Base-by-base conservation (phyloP, 2,329 filamentous ascomycete genomes). In the Sporothrix dimorphospora region DNA sequence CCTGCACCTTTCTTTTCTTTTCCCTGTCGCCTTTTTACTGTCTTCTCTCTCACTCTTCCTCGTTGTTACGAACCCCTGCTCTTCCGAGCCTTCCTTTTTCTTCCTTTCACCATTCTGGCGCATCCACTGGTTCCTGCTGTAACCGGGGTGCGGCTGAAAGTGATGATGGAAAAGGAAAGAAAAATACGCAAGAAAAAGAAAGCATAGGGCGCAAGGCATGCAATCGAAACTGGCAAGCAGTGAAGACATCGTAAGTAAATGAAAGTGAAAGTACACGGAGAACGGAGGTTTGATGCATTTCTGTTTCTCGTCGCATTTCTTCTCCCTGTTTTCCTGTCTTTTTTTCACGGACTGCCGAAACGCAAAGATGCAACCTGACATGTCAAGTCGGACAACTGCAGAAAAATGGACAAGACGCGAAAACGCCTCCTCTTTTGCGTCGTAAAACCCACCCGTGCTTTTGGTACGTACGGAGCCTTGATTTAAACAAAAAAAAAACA, bases 321-420 rank as follows among this genome's bases (percentile, higher is more conserved):
- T 47, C 38, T 65, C 16, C 14, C 51, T 59, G n/a, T 53, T 45
- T 49, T 16, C n/a, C 30, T 65, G 11, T 49, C 24, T 65, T 11
- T 7, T 38, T 45, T 65, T n/a, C n/a, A 55, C 71, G 55, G 65
- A 61, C 66, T 69, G 71, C 71, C 53, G 71, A 63, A 57, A 61
- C 16, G 30, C 7, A 45, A 27, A 30, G 45, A 68, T 72, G 71
- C 55, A 63, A 72, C 71, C 66, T 69, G 67, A 72, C 71, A 45
- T 49, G 57, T 72, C 71, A 70, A 65, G 57, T 70, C 34, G 57
- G 67, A 70, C 67, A 72, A 42, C 57, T 63, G 21, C 49, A 42
- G 21, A 21, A 45, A 19, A 47, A 21, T 27, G 55, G 12, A 45
- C 21, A 30, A n/a, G n/a, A 70, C 55, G 24, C 38, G 40, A 57